These are phyloP conservation scores for Metarhizium rileyi DNA, from an alignment of 2,329 filamentous ascomycete genomes.

Conservation along the genomic window DNA sequence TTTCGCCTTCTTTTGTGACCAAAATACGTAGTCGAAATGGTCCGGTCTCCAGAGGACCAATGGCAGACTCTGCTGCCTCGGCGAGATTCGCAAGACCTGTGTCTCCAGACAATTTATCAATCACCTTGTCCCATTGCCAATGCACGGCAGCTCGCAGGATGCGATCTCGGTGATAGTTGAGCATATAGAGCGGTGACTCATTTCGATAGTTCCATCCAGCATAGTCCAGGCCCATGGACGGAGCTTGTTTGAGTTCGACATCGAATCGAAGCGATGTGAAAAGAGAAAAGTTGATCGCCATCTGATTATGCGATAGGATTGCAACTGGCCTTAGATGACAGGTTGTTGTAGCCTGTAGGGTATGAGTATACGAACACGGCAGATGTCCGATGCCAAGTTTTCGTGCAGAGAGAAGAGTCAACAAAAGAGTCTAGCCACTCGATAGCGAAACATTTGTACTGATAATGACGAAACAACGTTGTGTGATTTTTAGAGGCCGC, in stretches of 20 bases:
- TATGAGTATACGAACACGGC: no score
- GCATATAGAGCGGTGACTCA: conserved; percentile 64
- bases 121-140: conserved; percentile 43
- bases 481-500: no score
- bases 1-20: conserved; percentile 37
- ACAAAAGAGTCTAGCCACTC: no score
- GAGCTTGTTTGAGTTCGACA: conserved; percentile 37
- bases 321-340: neutral
- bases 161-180: conserved; percentile 68
- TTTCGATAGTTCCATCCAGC: conserved; percentile 43
- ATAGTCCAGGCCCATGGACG: conserved; percentile 26
- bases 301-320: conserved; percentile 9
- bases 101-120: conserved; percentile 33
- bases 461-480: no score
- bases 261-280: conserved; percentile 69
- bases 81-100: conserved; percentile 33
- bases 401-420: no score
- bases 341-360: neutral
- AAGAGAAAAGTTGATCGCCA: conserved; percentile 44
- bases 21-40: conserved; percentile 46
- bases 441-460: no score
- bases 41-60: conserved; percentile 23
- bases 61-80: conserved; percentile 20
- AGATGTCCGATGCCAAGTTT: no score
- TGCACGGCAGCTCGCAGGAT: conserved; percentile 54